These are phyloP conservation scores for Apiospora marii DNA, from an alignment of 2,329 filamentous ascomycete genomes.

Conservation along the genomic window DNA sequence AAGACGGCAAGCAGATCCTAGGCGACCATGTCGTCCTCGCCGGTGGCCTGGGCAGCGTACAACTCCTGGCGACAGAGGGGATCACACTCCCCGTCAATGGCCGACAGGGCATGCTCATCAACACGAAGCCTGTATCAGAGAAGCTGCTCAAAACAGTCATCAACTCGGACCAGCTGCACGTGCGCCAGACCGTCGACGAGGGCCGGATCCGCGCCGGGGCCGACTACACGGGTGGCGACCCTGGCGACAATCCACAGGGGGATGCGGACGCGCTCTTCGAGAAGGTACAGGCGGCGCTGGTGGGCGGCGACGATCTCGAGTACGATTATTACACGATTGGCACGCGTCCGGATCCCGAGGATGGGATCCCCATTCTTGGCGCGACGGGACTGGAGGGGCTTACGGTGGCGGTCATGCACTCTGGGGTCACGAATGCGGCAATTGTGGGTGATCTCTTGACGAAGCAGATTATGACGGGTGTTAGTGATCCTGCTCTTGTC, in stretches of 20 bases:
- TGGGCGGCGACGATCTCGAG: conserved; percentile 34
- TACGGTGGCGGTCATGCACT: conserved; percentile 43
- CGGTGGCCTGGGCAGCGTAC: conserved; percentile 39
- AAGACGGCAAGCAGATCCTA: conserved; percentile 29
- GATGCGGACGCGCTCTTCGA: conserved; percentile 37
- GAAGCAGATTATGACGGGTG: conserved; percentile 31
- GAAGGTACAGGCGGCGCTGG: conserved; percentile 32
- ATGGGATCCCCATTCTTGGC: conserved; percentile 41
- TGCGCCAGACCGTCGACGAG: conserved; percentile 40
- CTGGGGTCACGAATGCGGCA: conserved; percentile 39
- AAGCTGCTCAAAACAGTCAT: conserved; percentile 35
- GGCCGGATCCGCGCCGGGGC: conserved; percentile 38
- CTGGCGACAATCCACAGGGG: conserved; percentile 34
- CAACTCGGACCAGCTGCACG: conserved; percentile 37
- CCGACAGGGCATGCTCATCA: conserved; percentile 40
- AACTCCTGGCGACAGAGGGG: conserved; percentile 35
- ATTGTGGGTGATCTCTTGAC: conserved; percentile 37
- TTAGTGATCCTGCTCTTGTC: conserved; percentile 31
- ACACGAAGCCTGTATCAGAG: conserved; percentile 36
- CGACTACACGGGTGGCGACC: conserved; percentile 36
- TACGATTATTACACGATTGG: conserved; percentile 42
- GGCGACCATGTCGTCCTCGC: conserved; percentile 41
- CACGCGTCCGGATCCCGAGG: conserved; percentile 36
- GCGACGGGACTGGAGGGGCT: conserved; percentile 38
- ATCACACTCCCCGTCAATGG: conserved; percentile 36